A percentile compares a stretch with the other conserved stretches of the same genome.
phyloP scores from a whole-genome alignment of 352 stramenopile species.

The Pythium monospermum region DNA sequence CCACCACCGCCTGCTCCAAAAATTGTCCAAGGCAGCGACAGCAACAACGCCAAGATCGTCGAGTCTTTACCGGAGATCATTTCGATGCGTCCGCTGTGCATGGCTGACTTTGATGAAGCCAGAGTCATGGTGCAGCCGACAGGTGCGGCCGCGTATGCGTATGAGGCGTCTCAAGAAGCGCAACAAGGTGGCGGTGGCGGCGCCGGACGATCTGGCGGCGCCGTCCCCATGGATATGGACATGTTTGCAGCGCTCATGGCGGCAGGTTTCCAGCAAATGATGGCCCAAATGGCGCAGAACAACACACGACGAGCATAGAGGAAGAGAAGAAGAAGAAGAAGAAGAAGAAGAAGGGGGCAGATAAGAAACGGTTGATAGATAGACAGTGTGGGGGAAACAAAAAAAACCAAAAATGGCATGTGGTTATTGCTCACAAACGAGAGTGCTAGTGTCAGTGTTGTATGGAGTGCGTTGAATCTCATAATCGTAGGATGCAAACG shows the following conservation, averaged over 20 bases:
- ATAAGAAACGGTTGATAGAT: too few relatives aligned
- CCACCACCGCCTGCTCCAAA: conserved; percentile 25
- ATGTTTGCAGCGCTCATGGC: conserved; percentile 83
- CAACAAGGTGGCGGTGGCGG: conserved; percentile 10
- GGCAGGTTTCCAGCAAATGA: conserved; percentile 77
- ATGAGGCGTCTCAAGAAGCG: conserved; percentile 51
- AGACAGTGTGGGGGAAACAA: too few relatives aligned
- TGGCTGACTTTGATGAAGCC: conserved; percentile 83
- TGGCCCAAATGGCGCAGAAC: conserved; percentile 38
- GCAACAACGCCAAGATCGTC: conserved; percentile 21
- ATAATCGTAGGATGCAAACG: conserved; percentile 29
- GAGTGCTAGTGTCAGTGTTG: too few relatives aligned
- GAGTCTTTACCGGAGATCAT: conserved; percentile 24
- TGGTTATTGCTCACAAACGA: too few relatives aligned
- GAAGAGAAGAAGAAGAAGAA: too few relatives aligned
- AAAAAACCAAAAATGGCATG: too few relatives aligned
- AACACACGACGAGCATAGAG: conserved; percentile 24
- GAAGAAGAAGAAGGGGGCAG: too few relatives aligned
- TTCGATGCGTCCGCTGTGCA: conserved; percentile 65
- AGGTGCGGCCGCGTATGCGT: conserved; percentile 73
- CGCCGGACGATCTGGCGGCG: conserved; percentile 10
- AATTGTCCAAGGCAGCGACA: conserved; percentile 8
- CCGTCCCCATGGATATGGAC: conserved; percentile 66
- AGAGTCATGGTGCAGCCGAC: conserved; percentile 84
- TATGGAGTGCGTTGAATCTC: too few relatives aligned